phyloP scores from a whole-genome alignment of 495 filamentous ascomycete species.

The Penicillium taxi region DNA sequence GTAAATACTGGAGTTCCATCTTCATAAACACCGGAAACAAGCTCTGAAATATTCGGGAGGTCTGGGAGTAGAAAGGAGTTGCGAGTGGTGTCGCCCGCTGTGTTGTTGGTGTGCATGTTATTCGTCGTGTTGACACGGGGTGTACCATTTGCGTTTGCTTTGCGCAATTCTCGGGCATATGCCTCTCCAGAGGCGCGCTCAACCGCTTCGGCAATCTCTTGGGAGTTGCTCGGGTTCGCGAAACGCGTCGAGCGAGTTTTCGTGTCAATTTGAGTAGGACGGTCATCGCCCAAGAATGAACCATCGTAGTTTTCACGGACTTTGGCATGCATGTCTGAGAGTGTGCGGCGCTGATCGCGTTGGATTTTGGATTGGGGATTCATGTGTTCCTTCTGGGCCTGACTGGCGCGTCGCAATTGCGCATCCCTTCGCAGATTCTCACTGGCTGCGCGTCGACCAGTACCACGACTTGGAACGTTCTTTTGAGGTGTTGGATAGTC shows the following conservation, averaged over 20 bases:
- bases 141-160: constrained; percentile 12
- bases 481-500: constrained; percentile 43
- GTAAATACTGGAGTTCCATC: constrained; percentile 59
- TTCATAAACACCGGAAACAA: constrained; percentile 60
- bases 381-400: constrained; percentile 41
- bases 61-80: constrained; percentile 62
- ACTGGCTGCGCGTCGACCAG: constrained; percentile 26
- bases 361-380: constrained; percentile 34
- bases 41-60: constrained; percentile 61
- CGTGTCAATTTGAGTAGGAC: constrained; percentile 40
- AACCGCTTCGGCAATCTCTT: constrained; percentile 40
- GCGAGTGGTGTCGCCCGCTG: constrained; percentile 36
- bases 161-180: constrained; percentile 30
- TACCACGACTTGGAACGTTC: constrained; percentile 12
- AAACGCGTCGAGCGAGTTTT: constrained; percentile 51
- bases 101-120: constrained; percentile 16
- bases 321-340: constrained; percentile 49
- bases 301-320: constrained; percentile 49
- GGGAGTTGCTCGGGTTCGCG: constrained; percentile 34
- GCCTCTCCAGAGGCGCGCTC: constrained; percentile 38
- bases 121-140: constrained; percentile 15
- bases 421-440: constrained; percentile 40
- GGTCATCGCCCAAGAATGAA: constrained; percentile 43
- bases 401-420: constrained; percentile 35
- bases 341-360: constrained; percentile 34